A percentile compares a stretch with the other conserved stretches of the same genome.
These are phyloP conservation scores for Jackrogersella minutella DNA, from an alignment of 495 filamentous ascomycete species.

Conservation along the genomic window DNA sequence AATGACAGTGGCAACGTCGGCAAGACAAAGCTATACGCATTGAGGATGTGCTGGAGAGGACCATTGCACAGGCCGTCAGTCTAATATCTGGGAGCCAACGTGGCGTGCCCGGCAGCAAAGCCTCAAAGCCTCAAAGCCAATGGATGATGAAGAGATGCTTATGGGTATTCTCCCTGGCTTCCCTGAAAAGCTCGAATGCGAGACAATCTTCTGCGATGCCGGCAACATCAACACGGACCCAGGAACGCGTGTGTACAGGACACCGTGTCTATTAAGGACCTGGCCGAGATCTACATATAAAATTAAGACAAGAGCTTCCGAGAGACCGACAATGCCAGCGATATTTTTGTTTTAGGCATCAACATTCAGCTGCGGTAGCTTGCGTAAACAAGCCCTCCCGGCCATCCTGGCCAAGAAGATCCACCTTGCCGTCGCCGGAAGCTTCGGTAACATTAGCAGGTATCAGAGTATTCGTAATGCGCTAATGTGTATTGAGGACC, in stretches of 20 bases:
- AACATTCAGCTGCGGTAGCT: conserved; percentile 90
- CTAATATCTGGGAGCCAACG: conserved; percentile 52
- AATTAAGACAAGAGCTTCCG: conserved; percentile 86
- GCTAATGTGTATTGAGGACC: conserved; percentile 83
- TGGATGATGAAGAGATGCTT: conserved; percentile 43
- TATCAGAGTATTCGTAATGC: conserved; percentile 95
- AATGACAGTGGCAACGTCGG: conserved; percentile 73
- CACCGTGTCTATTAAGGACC: conserved; percentile 73
- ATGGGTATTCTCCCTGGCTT: conserved; percentile 76
- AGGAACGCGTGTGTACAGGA: conserved; percentile 93
- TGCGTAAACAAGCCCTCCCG: conserved; percentile 85
- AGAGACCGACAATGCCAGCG: conserved; percentile 64
- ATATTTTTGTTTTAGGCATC: conserved; percentile 86
- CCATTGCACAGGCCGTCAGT: conserved; percentile 71
- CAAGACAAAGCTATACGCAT: conserved; percentile 66
- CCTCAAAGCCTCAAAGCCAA: conserved; percentile 45
- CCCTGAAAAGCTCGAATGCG: conserved; percentile 68
- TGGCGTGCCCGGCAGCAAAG: conserved; percentile 35
- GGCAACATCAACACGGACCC: conserved; percentile 85
- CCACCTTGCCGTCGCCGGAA: conserved; percentile 81
- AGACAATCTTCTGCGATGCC: conserved; percentile 74
- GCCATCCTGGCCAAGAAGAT: conserved; percentile 87
- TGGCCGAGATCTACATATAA: conserved; percentile 89
- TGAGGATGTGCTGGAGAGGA: conserved; percentile 72
- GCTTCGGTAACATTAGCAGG: conserved; percentile 89